Base-by-base conservation (phyloP, 2,329 filamentous ascomycete genomes). In the Trichoderma cornu-damae region DNA sequence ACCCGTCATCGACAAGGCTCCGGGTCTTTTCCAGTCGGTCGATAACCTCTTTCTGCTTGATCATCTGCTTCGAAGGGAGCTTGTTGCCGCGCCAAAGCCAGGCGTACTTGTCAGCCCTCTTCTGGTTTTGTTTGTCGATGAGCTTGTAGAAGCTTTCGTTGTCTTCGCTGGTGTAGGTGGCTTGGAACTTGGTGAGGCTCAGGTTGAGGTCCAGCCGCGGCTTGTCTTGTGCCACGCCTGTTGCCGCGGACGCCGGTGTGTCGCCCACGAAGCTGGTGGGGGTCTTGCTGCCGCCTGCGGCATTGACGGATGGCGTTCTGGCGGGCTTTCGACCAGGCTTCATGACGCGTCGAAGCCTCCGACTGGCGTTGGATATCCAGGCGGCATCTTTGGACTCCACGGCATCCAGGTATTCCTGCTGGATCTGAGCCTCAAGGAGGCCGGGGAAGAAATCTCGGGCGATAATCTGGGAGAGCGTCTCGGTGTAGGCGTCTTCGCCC, bases 401-500 rank as follows among this genome's bases (percentile, higher is more conserved):
- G 0, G 94, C 94, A 67, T 95, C 87, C 28, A 99, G 78, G 65
- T 96, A 97, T 66, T 99, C 94, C 69, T 91, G 86, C 70, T 96
- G 91, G 0, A 87, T 87, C 65, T 96, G 86, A 12, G 86, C 86
- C 70, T 97, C 91, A 4, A 92, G 76, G 0, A 99, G 79, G 0
- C 93, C 94, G 0, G 94, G 94, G 67, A 97, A 99, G 77, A 96
- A 99, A 77, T 99, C 94, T 63, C 94, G 86, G 8, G 90, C 90
- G 61, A 99, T 96, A 68, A 99, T 97, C 64, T 94, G 87, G 0
- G 92, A 96, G 26, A 99, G 79, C 1, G 89, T 88, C 58, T 91
- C 85, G 2, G 90, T 94, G 72, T 99, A 99, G 53, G 88, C 85
- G 64, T 99, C 93, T 78, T 99, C 94, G 70, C 96, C 90, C 26